These are phyloP conservation scores for Lipomyces starkeyi DNA, from an alignment of 805 yeast genomes.

Conservation along the genomic window DNA sequence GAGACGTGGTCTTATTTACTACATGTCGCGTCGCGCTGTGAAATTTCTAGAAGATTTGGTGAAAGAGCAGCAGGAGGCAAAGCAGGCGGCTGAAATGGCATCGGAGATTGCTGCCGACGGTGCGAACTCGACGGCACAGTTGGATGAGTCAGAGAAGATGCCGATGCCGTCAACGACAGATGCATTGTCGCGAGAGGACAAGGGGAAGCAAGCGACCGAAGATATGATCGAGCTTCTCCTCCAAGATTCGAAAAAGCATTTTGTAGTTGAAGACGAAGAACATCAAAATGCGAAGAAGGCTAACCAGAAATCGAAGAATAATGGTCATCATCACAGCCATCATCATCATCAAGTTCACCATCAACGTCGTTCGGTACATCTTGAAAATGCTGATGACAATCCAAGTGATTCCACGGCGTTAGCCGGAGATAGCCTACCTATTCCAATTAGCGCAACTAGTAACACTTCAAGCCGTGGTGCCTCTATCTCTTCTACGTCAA, in stretches of 20 bases:
- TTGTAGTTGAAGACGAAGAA: conserved; percentile 31
- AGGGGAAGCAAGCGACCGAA: conserved; percentile 23
- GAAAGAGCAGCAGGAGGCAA: conserved; percentile 42
- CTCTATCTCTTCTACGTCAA: not conserved
- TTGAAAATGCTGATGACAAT: conserved; percentile 1
- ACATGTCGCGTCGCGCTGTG: conserved; percentile 57
- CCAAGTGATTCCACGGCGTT: conserved; percentile 2
- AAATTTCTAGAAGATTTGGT: conserved; percentile 59
- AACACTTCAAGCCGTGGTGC: not conserved
- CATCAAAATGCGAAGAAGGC: not conserved
- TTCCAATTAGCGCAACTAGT: not conserved
- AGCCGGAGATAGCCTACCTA: not conserved
- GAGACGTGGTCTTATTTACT: conserved; percentile 53
- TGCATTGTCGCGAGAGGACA: conserved; percentile 8
- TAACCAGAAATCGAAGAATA: not conserved
- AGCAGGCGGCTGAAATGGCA: conserved; percentile 3
- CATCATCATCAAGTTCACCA: conserved; percentile 3
- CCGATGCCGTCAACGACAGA: not conserved
- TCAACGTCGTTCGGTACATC: not conserved
- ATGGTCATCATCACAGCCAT: conserved; percentile 9
- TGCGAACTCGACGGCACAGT: conserved; percentile 2
- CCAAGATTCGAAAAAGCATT: conserved; percentile 23
- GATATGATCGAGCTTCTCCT: conserved; percentile 30
- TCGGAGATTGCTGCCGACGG: conserved; percentile 1
- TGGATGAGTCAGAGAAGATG: conserved; percentile 15